These are phyloP conservation scores for Gymnopus androsaceus DNA, from an alignment of 1,284 basidiomycete species.

Conservation along the genomic window DNA sequence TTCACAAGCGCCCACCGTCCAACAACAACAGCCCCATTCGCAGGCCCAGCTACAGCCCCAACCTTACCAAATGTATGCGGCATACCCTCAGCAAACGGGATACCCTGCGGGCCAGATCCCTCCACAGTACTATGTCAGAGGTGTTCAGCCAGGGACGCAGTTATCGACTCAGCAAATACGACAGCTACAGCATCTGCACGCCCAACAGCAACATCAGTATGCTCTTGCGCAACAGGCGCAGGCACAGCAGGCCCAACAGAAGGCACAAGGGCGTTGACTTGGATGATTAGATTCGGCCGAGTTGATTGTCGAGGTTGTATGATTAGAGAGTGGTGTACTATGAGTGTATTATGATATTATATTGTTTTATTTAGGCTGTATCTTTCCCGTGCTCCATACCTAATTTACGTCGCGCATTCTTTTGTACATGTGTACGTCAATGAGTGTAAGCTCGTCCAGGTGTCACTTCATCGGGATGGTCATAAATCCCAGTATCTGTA, in stretches of 20 bases:
- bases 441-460: too few relatives aligned
- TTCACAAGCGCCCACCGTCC: not conserved
- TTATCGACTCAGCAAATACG: not conserved
- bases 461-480: too few relatives aligned
- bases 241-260: conserved; percentile 1
- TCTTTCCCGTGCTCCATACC: too few relatives aligned
- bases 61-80: not conserved
- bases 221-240: not conserved
- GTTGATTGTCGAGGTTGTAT: not conserved
- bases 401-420: too few relatives aligned
- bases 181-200: not conserved
- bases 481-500: conserved; percentile 9
- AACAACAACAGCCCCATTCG: conserved; percentile 1
- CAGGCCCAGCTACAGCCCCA: not conserved
- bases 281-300: not conserved
- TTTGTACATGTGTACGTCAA: too few relatives aligned
- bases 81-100: not conserved
- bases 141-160: not conserved
- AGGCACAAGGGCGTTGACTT: not conserved
- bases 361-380: too few relatives aligned
- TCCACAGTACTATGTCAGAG: not conserved
- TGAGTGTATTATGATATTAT: too few relatives aligned
- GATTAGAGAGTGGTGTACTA: too few relatives aligned
- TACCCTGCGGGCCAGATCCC: not conserved
- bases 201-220: not conserved